Evolutionary conservation across 495 filamentous ascomycete species (phyloP).

Genomic region (Aspergillus ostianus): DNA sequence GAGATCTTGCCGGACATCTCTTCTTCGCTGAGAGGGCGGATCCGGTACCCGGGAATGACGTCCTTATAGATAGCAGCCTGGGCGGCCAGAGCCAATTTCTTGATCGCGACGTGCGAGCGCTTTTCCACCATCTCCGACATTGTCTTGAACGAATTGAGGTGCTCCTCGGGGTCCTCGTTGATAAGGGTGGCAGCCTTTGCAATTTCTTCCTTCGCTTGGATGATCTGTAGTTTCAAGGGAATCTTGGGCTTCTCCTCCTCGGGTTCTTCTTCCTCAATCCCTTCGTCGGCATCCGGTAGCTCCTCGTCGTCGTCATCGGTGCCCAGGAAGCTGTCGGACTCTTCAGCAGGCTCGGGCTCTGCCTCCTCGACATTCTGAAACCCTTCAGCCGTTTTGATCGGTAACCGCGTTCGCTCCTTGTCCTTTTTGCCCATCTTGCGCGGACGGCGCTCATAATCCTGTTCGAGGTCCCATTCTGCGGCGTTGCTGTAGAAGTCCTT

Average conservation of each 20-base stretch:
- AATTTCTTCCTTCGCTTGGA: conserved; percentile 88
- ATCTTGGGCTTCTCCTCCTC: conserved; percentile 59
- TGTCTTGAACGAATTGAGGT: conserved; percentile 72
- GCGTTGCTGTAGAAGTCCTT: conserved; percentile 42
- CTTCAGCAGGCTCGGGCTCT: conserved; percentile 41
- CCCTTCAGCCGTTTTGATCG: conserved; percentile 78
- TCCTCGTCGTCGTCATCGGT: conserved; percentile 45
- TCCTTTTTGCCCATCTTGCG: conserved; percentile 70
- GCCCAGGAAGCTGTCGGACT: conserved; percentile 51
- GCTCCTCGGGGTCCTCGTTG: conserved; percentile 92
- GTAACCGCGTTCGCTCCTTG: conserved; percentile 71
- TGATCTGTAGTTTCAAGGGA: conserved; percentile 71
- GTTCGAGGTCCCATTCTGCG: conserved; percentile 80
- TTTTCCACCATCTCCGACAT: conserved; percentile 70
- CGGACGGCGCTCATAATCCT: conserved; percentile 80
- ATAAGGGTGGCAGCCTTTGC: conserved; percentile 76
- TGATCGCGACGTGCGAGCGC: conserved; percentile 63
- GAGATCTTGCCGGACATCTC: conserved; percentile 75
- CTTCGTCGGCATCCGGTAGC: conserved; percentile 12
- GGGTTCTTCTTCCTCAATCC: conserved; percentile 53
- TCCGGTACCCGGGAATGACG: conserved; percentile 92
- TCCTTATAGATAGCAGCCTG: conserved; percentile 93
- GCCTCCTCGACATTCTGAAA: conserved; percentile 57
- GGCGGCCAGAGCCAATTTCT: conserved; percentile 78
- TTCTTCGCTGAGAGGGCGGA: conserved; percentile 75